A percentile compares a stretch with the other conserved stretches of the same genome.
Conservation (phyloP, 2,329 filamentous ascomycete species). For the Alternaria triticimaculans region DNA sequence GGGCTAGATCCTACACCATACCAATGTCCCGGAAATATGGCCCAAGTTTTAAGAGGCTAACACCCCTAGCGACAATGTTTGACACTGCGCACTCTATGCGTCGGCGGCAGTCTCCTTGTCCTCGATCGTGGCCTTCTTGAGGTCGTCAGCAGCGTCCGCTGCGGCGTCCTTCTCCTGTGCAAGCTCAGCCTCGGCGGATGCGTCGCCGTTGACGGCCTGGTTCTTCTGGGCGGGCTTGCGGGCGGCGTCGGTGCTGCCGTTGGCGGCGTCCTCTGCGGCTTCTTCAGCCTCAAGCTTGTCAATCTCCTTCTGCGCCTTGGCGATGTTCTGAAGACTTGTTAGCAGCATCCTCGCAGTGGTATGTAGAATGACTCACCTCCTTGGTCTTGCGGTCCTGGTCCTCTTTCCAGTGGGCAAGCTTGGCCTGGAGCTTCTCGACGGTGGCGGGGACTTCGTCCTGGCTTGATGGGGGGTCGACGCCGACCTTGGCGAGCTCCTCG, state of each 20-base stretch:
- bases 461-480: constrained; percentile 86
- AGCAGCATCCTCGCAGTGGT: constrained; percentile 6
- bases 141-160: constrained; percentile 64
- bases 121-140: constrained; percentile 67
- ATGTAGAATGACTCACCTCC: constrained; percentile 67
- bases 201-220: constrained; percentile 59
- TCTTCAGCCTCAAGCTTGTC: constrained; percentile 80
- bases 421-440: constrained; percentile 89
- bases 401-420: constrained; percentile 88
- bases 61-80: constrained; percentile 6
- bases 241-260: constrained; percentile 61
- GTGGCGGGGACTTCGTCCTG: constrained; percentile 79
- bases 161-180: constrained; percentile 65
- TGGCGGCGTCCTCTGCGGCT: constrained; percentile 53
- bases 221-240: constrained; percentile 62
- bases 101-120: constrained; percentile 49
- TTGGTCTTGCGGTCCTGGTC: constrained; percentile 90
- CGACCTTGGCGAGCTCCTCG: constrained; percentile 84
- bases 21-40: constrained; percentile 25
- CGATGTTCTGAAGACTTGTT: constrained; percentile 74
- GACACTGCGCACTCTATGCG: constrained; percentile 26
- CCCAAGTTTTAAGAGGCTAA: constrained; percentile 20
- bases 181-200: constrained; percentile 61
- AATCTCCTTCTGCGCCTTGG: constrained; percentile 95
- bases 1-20: constrained; percentile 25